Evolutionary conservation across 306 rosid genomes (phyloP).

Genomic region (Cercis canadensis): DNA sequence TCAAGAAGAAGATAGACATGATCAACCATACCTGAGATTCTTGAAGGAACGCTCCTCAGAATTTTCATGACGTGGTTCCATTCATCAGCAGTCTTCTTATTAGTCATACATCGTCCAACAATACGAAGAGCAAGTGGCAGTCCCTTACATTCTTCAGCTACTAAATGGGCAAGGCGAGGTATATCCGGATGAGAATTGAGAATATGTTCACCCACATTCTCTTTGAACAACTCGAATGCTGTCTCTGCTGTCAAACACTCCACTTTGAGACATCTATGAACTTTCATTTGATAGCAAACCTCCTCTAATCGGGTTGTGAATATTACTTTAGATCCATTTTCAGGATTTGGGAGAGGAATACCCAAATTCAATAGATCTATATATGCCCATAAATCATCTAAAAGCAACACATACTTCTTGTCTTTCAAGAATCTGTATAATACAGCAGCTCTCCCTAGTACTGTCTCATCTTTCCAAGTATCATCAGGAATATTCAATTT

Average conservation of each 20-base stretch:
- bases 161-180: neutral
- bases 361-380: neutral
- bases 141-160: neutral
- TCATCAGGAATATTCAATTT: neutral
- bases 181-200: neutral
- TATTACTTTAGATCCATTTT: neutral
- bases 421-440: neutral
- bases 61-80: neutral
- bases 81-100: neutral
- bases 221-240: neutral
- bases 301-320: neutral
- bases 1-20: neutral
- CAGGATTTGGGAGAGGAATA: neutral
- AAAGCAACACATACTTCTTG: neutral
- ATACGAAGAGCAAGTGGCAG: slow-evolving; percentile 8
- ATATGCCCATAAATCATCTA: neutral
- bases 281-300: neutral
- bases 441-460: neutral
- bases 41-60: neutral
- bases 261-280: neutral
- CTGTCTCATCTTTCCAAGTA: neutral
- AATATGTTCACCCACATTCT: neutral
- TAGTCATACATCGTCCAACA: neutral
- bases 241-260: neutral
- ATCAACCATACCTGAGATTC: slow-evolving; percentile 2